A percentile compares a stretch with the other conserved stretches of the same genome.
phyloP scores from a whole-genome alignment of 1,284 basidiomycete species.

The Phellopilus nigrolimitatus region DNA sequence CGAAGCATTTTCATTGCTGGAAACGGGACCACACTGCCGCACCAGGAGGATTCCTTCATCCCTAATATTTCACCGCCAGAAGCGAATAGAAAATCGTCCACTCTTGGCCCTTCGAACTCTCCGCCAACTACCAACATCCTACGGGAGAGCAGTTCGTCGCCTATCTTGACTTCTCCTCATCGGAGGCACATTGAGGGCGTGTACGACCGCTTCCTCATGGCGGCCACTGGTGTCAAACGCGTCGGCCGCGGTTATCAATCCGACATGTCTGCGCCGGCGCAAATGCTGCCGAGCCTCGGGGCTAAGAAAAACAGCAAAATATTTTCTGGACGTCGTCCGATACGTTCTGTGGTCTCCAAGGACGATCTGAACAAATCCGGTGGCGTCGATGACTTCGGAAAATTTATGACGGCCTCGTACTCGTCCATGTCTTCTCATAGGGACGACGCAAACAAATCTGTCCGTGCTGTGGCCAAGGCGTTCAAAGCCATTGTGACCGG shows the following conservation, averaged over 20 bases:
- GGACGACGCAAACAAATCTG: conserved; percentile 47
- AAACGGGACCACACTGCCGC: conserved; percentile 27
- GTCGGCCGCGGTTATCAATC: conserved; percentile 73
- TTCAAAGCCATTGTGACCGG: conserved; percentile 62
- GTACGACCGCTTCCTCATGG: conserved; percentile 75
- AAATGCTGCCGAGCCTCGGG: conserved; percentile 11
- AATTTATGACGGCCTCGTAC: conserved; percentile 30
- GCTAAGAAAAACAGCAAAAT: conserved; percentile 41
- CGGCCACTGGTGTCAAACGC: conserved; percentile 68
- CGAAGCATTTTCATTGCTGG: conserved; percentile 59
- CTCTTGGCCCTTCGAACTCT: conserved; percentile 4
- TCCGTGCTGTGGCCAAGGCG: conserved; percentile 56
- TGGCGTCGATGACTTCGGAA: conserved; percentile 52
- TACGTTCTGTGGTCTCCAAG: conserved; percentile 65
- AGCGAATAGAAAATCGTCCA: conserved; percentile 1
- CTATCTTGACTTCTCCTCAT: conserved; percentile 42
- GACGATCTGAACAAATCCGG: conserved; percentile 42
- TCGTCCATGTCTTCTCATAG: conserved; percentile 27
- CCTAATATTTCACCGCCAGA: conserved; percentile 19
- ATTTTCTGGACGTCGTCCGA: conserved; percentile 45
- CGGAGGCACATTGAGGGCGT: conserved; percentile 59
- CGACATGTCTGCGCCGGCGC: conserved; percentile 30
- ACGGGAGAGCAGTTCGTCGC: conserved; percentile 26
- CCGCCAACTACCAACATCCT: conserved; percentile 26
- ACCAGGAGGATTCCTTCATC: conserved; percentile 30